Percentiles rank a stretch among this genome's conserved stretches.
Conservation (phyloP, 1,284 basidiomycete species). For the Veloporphyrellus conicus region DNA sequence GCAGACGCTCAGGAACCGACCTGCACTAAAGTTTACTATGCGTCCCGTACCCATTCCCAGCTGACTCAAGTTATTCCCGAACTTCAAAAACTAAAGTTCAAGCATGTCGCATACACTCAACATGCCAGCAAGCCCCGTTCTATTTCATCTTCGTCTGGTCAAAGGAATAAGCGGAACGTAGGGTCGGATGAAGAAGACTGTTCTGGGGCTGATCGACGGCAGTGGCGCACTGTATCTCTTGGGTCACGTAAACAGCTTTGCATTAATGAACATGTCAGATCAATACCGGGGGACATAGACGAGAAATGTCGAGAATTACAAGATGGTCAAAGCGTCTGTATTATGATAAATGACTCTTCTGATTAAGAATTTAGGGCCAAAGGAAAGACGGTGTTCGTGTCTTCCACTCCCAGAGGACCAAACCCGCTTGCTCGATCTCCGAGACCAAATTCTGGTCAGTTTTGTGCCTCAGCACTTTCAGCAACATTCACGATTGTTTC, state of each 20-base stretch:
- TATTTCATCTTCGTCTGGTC: not conserved
- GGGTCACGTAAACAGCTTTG: conserved; percentile 93
- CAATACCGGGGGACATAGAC: conserved; percentile 74
- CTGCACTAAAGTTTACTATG: conserved; percentile 85
- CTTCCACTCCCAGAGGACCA: conserved; percentile 79
- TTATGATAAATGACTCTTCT: not conserved
- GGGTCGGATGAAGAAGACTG: conserved; percentile 29
- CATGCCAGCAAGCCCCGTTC: conserved; percentile 11
- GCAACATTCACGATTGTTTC: not conserved
- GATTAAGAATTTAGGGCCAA: conserved; percentile 44
- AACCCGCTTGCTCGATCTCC: conserved; percentile 72
- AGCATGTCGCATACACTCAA: conserved; percentile 14
- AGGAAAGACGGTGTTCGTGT: conserved; percentile 69
- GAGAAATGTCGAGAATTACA: conserved; percentile 89
- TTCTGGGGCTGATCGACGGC: conserved; percentile 22
- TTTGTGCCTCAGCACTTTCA: not conserved
- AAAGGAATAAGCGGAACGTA: conserved; percentile 20
- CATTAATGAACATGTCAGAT: conserved; percentile 78
- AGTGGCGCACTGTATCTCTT: conserved; percentile 69
- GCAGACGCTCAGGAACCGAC: conserved; percentile 45
- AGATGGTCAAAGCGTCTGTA: conserved; percentile 49
- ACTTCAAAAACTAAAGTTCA: conserved; percentile 64
- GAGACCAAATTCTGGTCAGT: conserved; percentile 83
- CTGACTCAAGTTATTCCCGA: conserved; percentile 89
- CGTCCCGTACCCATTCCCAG: conserved; percentile 94